phyloP scores from a whole-genome alignment of 306 rosid genomes.

The Ceratonia siliqua region DNA sequence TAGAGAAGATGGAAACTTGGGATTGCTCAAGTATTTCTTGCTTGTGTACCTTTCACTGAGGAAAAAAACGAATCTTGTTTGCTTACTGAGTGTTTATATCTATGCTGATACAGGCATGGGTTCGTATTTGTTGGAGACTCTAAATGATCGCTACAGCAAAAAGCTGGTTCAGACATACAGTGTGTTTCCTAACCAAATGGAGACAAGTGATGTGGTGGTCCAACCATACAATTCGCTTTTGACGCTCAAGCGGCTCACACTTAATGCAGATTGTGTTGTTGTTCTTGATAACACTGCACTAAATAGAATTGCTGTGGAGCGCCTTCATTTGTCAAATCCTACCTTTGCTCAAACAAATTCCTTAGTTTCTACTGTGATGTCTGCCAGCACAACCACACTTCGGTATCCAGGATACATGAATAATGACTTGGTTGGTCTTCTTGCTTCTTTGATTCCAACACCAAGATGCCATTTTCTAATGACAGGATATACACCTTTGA shows the following conservation, averaged over 20 bases:
- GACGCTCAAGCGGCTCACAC: conserved; percentile 89
- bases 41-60: not conserved
- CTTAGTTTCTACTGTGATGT: conserved; percentile 96
- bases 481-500: conserved; percentile 97
- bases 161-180: conserved; percentile 96
- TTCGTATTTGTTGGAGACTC: conserved; percentile 87
- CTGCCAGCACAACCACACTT: conserved; percentile 97
- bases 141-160: conserved; percentile 98
- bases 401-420: conserved; percentile 99
- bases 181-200: conserved; percentile 99
- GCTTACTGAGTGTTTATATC: not conserved
- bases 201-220: conserved; percentile 98
- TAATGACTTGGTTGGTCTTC: conserved; percentile 97
- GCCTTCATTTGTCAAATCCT: conserved; percentile 92
- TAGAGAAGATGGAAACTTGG: conserved; percentile 16
- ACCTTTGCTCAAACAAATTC: conserved; percentile 96
- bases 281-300: conserved; percentile 98
- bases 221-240: conserved; percentile 99
- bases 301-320: conserved; percentile 94
- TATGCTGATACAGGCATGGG: conserved; percentile 74
- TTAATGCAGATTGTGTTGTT: conserved; percentile 98
- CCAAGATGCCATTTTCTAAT: conserved; percentile 98
- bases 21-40: conserved; percentile 24
- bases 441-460: conserved; percentile 94
- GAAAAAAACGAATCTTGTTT: not conserved